phyloP scores from a whole-genome alignment of 1,284 basidiomycete species.

The Papiliotrema fonsecae region DNA sequence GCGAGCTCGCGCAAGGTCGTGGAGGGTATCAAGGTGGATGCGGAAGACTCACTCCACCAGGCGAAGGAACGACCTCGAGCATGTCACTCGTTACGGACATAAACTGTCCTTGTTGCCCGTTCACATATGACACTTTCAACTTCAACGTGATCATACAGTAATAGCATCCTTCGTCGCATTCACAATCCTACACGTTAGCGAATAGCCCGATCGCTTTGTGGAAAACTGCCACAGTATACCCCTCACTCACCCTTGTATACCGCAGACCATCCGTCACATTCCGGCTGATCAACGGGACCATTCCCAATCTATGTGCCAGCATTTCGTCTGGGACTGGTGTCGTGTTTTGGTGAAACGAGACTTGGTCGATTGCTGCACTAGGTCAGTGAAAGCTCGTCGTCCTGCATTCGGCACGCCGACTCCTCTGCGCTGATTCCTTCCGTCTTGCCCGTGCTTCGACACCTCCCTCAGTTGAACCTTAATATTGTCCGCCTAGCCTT shows the following conservation, averaged over 20 bases:
- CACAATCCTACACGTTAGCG: constrained; percentile 36
- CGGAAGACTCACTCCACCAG: constrained; percentile 24
- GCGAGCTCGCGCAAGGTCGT: background rate
- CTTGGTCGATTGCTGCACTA: constrained; percentile 79
- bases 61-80: constrained; percentile 40
- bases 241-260: constrained; percentile 48
- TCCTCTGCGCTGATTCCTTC: no score
- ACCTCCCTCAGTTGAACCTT: no score
- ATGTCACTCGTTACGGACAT: constrained; percentile 46
- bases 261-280: constrained; percentile 80
- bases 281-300: constrained; percentile 83
- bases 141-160: constrained; percentile 47
- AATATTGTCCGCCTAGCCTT: no score
- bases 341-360: constrained; percentile 87
- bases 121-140: constrained; percentile 37
- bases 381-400: background rate
- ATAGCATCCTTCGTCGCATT: constrained; percentile 49
- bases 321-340: constrained; percentile 96
- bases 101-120: constrained; percentile 21
- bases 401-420: no score
- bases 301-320: constrained; percentile 90
- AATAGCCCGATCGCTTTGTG: no score
- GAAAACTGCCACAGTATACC: no score
- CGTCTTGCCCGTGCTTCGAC: no score
- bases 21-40: background rate